Percentiles rank a stretch among this genome's conserved stretches.
Evolutionary conservation across 208 protist species (phyloP).

Genomic region (Leishmania guyanensis): DNA sequence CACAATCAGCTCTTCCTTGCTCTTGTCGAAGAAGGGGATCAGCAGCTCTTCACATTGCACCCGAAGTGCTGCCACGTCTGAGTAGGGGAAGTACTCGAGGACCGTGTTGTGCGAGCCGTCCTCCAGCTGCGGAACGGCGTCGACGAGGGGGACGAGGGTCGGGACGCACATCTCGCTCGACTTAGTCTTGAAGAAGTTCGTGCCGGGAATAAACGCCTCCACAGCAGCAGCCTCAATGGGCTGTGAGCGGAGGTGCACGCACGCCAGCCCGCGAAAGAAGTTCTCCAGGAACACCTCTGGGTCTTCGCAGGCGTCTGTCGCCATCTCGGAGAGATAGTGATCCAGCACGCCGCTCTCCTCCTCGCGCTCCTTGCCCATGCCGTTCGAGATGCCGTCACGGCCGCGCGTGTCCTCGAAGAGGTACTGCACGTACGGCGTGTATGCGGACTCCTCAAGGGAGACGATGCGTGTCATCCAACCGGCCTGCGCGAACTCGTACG

Average conservation of each 20-base stretch:
- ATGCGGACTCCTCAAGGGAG: conserved; percentile 71
- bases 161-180: conserved; percentile 82
- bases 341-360: conserved; percentile 74
- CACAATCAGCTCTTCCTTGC: conserved; percentile 24
- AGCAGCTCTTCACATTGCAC: conserved; percentile 53
- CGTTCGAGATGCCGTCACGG: conserved; percentile 74
- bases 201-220: conserved; percentile 61
- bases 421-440: conserved; percentile 77
- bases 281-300: conserved; percentile 84
- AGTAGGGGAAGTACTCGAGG: conserved; percentile 76
- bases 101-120: conserved; percentile 79
- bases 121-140: conserved; percentile 78
- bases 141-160: conserved; percentile 84
- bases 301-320: conserved; percentile 83
- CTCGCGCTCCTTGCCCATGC: conserved; percentile 76
- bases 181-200: conserved; percentile 89
- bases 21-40: conserved; percentile 42
- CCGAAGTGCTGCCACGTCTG: conserved; percentile 35
- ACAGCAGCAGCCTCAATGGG: conserved; percentile 80
- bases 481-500: conserved; percentile 64
- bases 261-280: conserved; percentile 73
- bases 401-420: conserved; percentile 86
- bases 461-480: conserved; percentile 86
- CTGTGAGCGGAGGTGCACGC: conserved; percentile 68
- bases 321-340: conserved; percentile 85